Percentiles rank a stretch among this genome's conserved stretches.
phyloP scores from a whole-genome alignment of 148 eudicot genomes.

The Suaeda aralocaspica region DNA sequence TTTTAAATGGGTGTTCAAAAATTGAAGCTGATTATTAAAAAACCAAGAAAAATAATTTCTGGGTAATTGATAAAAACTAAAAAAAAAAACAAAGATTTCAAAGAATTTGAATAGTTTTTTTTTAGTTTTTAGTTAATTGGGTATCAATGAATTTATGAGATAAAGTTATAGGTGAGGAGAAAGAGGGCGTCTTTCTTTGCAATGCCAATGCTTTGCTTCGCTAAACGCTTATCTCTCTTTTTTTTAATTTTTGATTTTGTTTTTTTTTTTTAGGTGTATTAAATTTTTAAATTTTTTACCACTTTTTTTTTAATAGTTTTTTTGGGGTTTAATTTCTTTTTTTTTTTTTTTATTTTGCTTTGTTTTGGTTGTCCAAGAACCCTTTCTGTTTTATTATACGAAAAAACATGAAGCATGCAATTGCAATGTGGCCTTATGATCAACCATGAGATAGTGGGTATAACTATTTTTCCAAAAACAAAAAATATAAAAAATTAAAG shows the following conservation, averaged over 20 bases:
- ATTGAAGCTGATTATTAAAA: background rate
- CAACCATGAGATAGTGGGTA: constrained; percentile 18
- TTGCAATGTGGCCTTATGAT: constrained; percentile 34
- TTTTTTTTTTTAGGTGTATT: background rate
- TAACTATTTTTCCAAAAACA: background rate
- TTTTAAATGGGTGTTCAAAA: background rate
- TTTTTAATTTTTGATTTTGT: background rate
- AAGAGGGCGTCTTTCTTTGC: constrained; percentile 30
- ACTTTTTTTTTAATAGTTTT: background rate
- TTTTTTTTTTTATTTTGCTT: too few relatives aligned
- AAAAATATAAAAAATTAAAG: too few relatives aligned
- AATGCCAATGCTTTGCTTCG: constrained; percentile 35
- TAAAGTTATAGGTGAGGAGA: constrained; percentile 28
- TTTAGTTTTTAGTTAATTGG: too few relatives aligned
- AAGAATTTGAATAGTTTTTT: constrained; percentile 22
- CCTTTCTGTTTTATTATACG: constrained; percentile 17
- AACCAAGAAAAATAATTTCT: background rate
- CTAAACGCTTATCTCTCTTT: constrained; percentile 33
- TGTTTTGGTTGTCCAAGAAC: constrained; percentile 12
- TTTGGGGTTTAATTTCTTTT: background rate
- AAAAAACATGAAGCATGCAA: constrained; percentile 32
- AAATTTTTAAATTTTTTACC: background rate
- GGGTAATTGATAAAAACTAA: background rate
- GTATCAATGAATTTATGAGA: constrained; percentile 12
- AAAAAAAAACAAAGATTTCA: constrained; percentile 7